These are phyloP conservation scores for Rhynchospora breviuscula DNA, from an alignment of 176 grass and related monocot species.

Conservation along the genomic window DNA sequence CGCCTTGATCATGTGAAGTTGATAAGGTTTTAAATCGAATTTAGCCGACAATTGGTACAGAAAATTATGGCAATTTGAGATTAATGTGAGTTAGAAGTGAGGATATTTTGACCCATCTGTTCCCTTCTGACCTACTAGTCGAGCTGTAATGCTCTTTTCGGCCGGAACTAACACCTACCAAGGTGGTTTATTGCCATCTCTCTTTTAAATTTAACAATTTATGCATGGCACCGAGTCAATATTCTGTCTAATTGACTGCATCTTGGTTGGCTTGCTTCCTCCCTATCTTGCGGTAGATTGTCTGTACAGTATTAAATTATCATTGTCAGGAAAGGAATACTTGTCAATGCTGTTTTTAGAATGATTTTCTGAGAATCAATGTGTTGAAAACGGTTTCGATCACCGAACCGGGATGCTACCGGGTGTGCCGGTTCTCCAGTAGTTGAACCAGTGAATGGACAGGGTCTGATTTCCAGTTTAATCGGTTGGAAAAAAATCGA, in stretches of 20 bases:
- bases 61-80: neutral
- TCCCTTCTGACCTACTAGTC: neutral
- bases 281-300: neutral
- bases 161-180: neutral
- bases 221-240: neutral
- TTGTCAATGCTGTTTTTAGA: no score
- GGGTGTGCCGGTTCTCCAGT: no score
- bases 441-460: no score
- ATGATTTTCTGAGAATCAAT: no score
- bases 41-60: neutral
- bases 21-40: slow-evolving; percentile 11
- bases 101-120: slow-evolving; percentile 22
- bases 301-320: neutral
- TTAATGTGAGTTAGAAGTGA: neutral
- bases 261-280: neutral
- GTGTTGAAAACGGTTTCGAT: no score
- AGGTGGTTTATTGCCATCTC: neutral
- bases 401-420: no score
- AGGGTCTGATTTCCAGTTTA: no score
- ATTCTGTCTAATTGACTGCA: neutral
- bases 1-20: slow-evolving; percentile 9
- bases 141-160: slow-evolving; percentile 11
- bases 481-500: no score
- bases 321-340: neutral
- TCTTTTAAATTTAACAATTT: neutral